Evolutionary conservation across 2,329 filamentous ascomycete species (phyloP).

Genomic region (Alternaria tenuissima): DNA sequence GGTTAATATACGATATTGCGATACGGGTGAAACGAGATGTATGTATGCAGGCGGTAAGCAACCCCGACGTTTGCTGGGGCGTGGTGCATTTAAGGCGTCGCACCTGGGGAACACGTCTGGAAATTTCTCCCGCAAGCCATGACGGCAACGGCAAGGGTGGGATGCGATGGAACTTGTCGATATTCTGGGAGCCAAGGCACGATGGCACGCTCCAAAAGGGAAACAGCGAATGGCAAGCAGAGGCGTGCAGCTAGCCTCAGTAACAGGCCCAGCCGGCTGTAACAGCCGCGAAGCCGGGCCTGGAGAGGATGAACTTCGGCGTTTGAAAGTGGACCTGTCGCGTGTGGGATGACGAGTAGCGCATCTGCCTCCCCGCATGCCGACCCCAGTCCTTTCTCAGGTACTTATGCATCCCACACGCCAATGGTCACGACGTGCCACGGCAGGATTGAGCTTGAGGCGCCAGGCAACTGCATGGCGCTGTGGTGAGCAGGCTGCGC

Average conservation of each 20-base stretch:
- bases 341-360: constrained; percentile 45
- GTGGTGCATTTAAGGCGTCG: constrained; percentile 29
- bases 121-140: constrained; percentile 39
- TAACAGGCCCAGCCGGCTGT: constrained; percentile 23
- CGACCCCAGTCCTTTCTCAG: constrained; percentile 38
- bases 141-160: constrained; percentile 43
- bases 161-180: constrained; percentile 34
- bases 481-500: background rate
- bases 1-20: constrained; percentile 40
- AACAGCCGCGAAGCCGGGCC: constrained; percentile 24
- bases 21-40: constrained; percentile 30
- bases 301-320: constrained; percentile 36
- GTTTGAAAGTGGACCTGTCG: constrained; percentile 42
- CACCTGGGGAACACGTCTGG: constrained; percentile 20
- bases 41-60: constrained; percentile 32
- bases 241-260: constrained; percentile 24
- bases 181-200: constrained; percentile 43
- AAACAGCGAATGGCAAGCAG: constrained; percentile 33
- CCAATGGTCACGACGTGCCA: constrained; percentile 19
- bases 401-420: constrained; percentile 37
- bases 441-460: background rate
- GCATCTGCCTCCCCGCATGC: constrained; percentile 43
- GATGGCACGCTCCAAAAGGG: constrained; percentile 23
- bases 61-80: constrained; percentile 31
- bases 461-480: background rate